Evolutionary conservation across 768 basidiomycete species (phyloP).

Genomic region (Rhizopogon vinicolor): DNA sequence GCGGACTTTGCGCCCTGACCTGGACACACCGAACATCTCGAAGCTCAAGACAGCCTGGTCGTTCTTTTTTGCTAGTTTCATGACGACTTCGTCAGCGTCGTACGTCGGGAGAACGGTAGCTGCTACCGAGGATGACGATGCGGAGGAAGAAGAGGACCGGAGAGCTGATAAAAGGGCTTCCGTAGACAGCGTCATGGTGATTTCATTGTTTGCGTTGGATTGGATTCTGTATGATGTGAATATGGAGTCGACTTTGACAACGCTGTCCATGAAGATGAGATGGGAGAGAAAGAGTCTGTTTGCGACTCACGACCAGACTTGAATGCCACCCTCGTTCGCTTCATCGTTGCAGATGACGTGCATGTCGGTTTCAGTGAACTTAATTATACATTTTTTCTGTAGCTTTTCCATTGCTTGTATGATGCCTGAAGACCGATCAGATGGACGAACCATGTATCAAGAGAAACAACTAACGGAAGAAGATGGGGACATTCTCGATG

Average conservation of each 20-base stretch:
- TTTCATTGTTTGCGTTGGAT: constrained; percentile 80
- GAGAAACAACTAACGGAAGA: constrained; percentile 41
- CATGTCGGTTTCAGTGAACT: constrained; percentile 69
- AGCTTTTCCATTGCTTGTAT: constrained; percentile 81
- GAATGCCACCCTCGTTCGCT: constrained; percentile 76
- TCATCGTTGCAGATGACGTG: constrained; percentile 83
- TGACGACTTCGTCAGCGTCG: constrained; percentile 62
- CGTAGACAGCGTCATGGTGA: constrained; percentile 66
- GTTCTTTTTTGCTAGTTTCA: constrained; percentile 87
- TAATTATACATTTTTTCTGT: constrained; percentile 80
- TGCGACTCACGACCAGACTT: constrained; percentile 71
- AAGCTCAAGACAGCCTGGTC: constrained; percentile 74
- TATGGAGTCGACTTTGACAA: constrained; percentile 62
- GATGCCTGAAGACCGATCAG: constrained; percentile 43
- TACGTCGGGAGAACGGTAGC: constrained; percentile 29
- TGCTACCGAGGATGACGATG: constrained; percentile 33
- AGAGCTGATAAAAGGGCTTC: constrained; percentile 75
- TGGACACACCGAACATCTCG: constrained; percentile 62
- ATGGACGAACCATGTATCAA: constrained; percentile 6
- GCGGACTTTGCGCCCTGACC: constrained; percentile 58
- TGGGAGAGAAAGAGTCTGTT: constrained; percentile 25
- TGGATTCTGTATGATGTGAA: constrained; percentile 82
- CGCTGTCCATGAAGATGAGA: constrained; percentile 30
- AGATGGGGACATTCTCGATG: constrained; percentile 53
- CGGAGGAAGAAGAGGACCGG: constrained; percentile 53